Evolutionary conservation across 352 stramenopile genomes (phyloP), one percentile per base, ranked within the genome.

Genomic region (Lagenidium giganteum): DNA sequence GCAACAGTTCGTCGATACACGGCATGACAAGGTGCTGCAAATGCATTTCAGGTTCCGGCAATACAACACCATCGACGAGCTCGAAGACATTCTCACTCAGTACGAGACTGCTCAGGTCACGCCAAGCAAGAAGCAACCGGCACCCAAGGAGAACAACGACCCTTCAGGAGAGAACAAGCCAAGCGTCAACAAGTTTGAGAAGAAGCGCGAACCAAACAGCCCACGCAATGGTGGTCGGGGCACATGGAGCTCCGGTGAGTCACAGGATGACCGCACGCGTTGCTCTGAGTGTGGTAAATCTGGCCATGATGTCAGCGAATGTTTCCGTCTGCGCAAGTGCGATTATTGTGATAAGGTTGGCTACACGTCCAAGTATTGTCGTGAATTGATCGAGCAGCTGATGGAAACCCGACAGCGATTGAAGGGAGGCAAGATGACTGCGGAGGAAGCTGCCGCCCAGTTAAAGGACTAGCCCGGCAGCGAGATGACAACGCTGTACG

Each of bases 401-500:
- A 25, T 22, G 4, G 13, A 9, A 5, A 8, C 43, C 1, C 40
- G 28, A 16, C 5, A 13, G 5, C 8, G 14, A 14, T 13, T 13
- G 27, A 31, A 40, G 24, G 12, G 8, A 26, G 32, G 31, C 6
- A 40, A 47, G 31, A 18, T 41, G 8, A 38, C 28, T 8, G 8
- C 41, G 1, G 31, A 28, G 5, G 24, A 55, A 6, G 17, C 48
- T 14, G 48, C 21, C 16, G 1, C 21, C 39, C 30, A 57, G 26
- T 57, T 43, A 57, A 57, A 57, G 29, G 13, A 31, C 1, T 45
- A 57, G 20, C 40, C 49, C 49, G 28, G 41, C 49, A 57, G 41
- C 33, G 11, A 14, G 13, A 6, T 21, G 40, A 21, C 2, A 37
- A 21, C 6, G 48, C 40, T 56, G 40, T 50, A 49, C 48, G 48